phyloP scores from a whole-genome alignment of 2,329 filamentous ascomycete genomes.

The Didymella pomorum region DNA sequence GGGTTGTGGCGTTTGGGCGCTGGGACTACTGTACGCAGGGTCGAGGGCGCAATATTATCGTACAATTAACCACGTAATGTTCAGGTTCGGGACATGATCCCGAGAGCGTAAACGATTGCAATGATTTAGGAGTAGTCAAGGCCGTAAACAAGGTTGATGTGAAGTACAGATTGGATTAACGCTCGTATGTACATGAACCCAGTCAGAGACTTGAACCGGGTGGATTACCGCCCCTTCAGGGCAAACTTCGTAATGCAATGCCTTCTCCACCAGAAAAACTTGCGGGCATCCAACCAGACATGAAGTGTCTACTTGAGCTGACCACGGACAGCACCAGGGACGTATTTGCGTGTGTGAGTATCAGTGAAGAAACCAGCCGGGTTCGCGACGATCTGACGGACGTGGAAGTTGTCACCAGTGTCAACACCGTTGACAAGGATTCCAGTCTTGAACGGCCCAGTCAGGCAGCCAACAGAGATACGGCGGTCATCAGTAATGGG shows the following conservation, averaged over 20 bases:
- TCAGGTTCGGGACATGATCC: too few relatives aligned
- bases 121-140: too few relatives aligned
- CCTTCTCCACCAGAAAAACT: neutral
- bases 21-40: conserved; percentile 16
- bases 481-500: conserved; percentile 39
- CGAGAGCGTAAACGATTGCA: too few relatives aligned
- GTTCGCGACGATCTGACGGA: conserved; percentile 61
- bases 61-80: too few relatives aligned
- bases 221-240: neutral
- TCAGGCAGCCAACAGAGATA: conserved; percentile 37
- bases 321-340: conserved; percentile 62
- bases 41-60: neutral
- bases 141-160: too few relatives aligned
- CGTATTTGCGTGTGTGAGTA: conserved; percentile 59
- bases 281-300: neutral
- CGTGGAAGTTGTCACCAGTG: conserved; percentile 58
- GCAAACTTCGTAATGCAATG: neutral
- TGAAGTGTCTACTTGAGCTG: conserved; percentile 42
- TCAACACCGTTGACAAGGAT: conserved; percentile 50
- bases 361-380: conserved; percentile 63
- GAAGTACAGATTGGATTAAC: neutral
- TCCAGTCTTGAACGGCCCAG: conserved; percentile 39
- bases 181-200: neutral
- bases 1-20: conserved; percentile 9
- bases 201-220: conserved; percentile 9